A percentile compares a stretch with the other conserved stretches of the same genome.
Conservation (phyloP, 2,329 filamentous ascomycete species). For the Rutstroemia sydowiana region DNA sequence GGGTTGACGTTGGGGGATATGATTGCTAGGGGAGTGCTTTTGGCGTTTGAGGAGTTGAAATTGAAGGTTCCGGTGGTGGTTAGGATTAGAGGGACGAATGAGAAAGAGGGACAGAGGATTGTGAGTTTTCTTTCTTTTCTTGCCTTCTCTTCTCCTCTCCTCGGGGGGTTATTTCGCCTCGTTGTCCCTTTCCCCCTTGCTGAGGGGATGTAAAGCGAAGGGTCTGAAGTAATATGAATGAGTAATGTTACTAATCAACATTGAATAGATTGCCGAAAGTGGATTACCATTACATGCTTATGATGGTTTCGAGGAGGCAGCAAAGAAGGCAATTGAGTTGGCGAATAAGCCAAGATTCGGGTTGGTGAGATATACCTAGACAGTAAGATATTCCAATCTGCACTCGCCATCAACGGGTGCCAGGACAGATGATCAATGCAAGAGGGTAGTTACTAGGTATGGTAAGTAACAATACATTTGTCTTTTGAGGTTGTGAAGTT, state of each 20-base stretch:
- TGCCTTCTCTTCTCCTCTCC: neutral
- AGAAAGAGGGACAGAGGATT: conserved; percentile 60
- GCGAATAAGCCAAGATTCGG: conserved; percentile 29
- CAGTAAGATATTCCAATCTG: too few species aligned
- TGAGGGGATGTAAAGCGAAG: too few species aligned
- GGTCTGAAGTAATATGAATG: neutral
- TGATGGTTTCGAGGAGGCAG: conserved; percentile 69
- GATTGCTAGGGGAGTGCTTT: conserved; percentile 68
- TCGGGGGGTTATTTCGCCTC: neutral
- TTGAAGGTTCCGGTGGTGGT: conserved; percentile 70
- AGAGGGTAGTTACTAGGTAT: too few species aligned
- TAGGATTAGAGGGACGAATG: conserved; percentile 66
- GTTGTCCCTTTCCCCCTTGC: neutral
- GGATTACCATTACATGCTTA: conserved; percentile 62
- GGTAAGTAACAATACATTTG: too few species aligned
- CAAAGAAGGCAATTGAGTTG: conserved; percentile 56
- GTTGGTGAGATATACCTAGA: too few species aligned
- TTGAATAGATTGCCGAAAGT: conserved; percentile 51
- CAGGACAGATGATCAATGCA: too few species aligned
- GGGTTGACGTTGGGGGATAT: conserved; percentile 60
- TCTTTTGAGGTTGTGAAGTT: too few species aligned
- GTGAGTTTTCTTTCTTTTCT: conserved; percentile 30
- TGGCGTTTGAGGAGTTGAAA: conserved; percentile 63
- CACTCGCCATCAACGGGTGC: too few species aligned
- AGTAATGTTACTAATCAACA: too few species aligned